Evolutionary conservation across 2,329 filamentous ascomycete species (phyloP).

Genomic region (Talaromyces verruculosus): DNA sequence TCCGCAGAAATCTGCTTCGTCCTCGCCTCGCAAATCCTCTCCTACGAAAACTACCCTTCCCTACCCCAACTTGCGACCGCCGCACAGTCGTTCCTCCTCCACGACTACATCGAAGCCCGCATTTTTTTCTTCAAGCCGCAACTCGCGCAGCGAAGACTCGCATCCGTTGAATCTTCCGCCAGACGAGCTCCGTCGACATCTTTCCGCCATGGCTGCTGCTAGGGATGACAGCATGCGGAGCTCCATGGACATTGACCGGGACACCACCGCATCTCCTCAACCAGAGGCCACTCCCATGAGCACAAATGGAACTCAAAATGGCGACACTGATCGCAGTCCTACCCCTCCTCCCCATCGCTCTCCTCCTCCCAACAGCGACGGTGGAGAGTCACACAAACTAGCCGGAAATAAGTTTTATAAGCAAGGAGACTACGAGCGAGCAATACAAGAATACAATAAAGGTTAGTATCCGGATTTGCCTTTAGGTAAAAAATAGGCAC

Average conservation of each 20-base stretch:
- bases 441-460: slow-evolving; percentile 92
- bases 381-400: slow-evolving; percentile 88
- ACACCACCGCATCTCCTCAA: slow-evolving; percentile 58
- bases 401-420: slow-evolving; percentile 97
- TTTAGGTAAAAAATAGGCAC: neutral
- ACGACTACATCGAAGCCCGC: slow-evolving; percentile 29
- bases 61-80: slow-evolving; percentile 18
- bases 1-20: slow-evolving; percentile 26
- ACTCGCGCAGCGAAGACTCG: slow-evolving; percentile 60
- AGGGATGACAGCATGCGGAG: slow-evolving; percentile 49
- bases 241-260: slow-evolving; percentile 76
- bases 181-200: slow-evolving; percentile 73
- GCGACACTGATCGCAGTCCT: slow-evolving; percentile 42
- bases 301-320: slow-evolving; percentile 26
- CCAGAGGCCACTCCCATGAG: slow-evolving; percentile 35
- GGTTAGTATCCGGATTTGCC: slow-evolving; percentile 56
- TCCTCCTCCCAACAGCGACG: slow-evolving; percentile 61
- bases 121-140: slow-evolving; percentile 40
- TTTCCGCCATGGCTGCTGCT: slow-evolving; percentile 58
- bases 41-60: slow-evolving; percentile 26
- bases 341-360: slow-evolving; percentile 50
- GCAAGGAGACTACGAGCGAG: slow-evolving; percentile 81
- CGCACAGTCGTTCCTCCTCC: slow-evolving; percentile 35
- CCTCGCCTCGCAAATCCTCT: slow-evolving; percentile 22
- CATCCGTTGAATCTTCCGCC: slow-evolving; percentile 90